Evolutionary conservation across 2,329 filamentous ascomycete genomes (phyloP).

Genomic region (Aspergillus sp.): DNA sequence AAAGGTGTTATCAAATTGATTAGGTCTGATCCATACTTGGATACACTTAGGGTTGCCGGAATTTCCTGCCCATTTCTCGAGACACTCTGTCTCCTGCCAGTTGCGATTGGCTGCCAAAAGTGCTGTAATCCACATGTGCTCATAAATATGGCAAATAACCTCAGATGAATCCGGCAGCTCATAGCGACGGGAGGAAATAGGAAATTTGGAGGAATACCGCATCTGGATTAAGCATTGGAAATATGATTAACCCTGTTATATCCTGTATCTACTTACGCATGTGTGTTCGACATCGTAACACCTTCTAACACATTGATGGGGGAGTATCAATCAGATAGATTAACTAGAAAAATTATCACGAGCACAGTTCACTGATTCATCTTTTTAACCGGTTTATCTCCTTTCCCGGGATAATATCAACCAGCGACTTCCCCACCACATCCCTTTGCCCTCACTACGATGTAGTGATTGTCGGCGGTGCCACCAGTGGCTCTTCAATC

Average conservation of each 20-base stretch:
- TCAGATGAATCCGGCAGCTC: background rate
- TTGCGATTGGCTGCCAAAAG: no score
- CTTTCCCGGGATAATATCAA: background rate
- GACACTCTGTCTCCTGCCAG: background rate
- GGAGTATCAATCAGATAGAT: no score
- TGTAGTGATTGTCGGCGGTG: conserved; percentile 11
- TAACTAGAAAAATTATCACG: no score
- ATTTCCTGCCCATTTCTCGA: background rate
- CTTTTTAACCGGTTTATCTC: no score
- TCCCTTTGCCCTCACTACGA: conserved; percentile 7
- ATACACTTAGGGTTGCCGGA: background rate
- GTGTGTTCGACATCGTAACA: no score
- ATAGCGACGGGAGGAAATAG: background rate
- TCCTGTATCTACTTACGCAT: no score
- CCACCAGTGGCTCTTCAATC: conserved; percentile 11
- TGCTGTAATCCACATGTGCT: no score
- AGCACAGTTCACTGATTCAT: no score
- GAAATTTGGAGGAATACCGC: background rate
- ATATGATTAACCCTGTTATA: no score
- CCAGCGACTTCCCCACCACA: background rate
- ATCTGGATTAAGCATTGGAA: no score
- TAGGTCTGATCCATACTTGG: background rate
- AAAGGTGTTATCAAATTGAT: no score
- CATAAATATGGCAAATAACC: background rate
- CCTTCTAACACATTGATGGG: no score